These are phyloP conservation scores for Leccinum huronense DNA, from an alignment of 1,284 basidiomycete species.

Conservation along the genomic window DNA sequence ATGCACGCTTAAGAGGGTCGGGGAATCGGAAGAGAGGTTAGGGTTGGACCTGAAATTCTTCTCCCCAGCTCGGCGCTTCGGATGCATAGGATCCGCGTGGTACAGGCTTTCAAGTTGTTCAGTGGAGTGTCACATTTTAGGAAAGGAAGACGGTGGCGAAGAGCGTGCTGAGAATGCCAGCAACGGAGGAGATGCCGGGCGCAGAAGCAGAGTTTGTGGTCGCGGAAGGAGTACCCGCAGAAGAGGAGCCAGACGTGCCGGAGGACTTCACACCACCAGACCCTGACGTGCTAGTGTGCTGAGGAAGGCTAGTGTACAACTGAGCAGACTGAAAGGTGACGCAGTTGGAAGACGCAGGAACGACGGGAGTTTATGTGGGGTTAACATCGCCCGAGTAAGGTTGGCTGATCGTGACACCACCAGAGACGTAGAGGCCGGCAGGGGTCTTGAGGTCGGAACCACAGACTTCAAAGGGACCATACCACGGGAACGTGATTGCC, in stretches of 20 bases:
- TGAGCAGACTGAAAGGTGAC: conserved; percentile 50
- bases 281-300: conserved; percentile 19
- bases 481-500: conserved; percentile 78
- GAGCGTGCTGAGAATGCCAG: conserved; percentile 42
- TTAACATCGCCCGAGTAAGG: conserved; percentile 36
- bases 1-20: not conserved
- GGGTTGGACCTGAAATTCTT: too few relatives aligned
- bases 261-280: conserved; percentile 20
- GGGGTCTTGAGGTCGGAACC: conserved; percentile 53
- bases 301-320: conserved; percentile 41
- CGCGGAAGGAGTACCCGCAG: conserved; percentile 21
- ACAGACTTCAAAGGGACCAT: conserved; percentile 58
- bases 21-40: not conserved
- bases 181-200: conserved; percentile 40
- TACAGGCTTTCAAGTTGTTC: too few relatives aligned
- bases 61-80: too few relatives aligned
- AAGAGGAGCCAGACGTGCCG: conserved; percentile 28
- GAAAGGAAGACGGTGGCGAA: conserved; percentile 49
- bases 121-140: conserved; percentile 26
- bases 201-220: conserved; percentile 38
- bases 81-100: too few relatives aligned
- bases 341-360: conserved; percentile 68
- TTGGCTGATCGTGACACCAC: conserved; percentile 25
- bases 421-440: conserved; percentile 25
- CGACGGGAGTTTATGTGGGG: conserved; percentile 54